phyloP scores from a whole-genome alignment of 139 green algal genomes.

The Raphidocelis subcapitata region DNA sequence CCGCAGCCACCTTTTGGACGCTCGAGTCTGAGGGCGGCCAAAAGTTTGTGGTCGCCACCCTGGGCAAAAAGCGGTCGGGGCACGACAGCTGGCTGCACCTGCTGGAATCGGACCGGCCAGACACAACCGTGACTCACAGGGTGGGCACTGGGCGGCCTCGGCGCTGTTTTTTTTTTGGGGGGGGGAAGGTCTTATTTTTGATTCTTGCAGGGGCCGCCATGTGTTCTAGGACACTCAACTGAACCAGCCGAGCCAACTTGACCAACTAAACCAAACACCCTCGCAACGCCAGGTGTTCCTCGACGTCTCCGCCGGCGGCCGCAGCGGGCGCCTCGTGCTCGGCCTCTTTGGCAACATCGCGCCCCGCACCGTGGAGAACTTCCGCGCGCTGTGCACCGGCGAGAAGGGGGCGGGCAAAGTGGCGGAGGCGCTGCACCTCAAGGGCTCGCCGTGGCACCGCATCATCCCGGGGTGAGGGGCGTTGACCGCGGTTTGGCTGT shows the following conservation, averaged over 20 bases:
- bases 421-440: conserved; percentile 76
- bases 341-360: conserved; percentile 81
- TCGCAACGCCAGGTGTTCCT: conserved; percentile 44
- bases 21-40: conserved; percentile 33
- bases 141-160: conserved; percentile 7
- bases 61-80: conserved; percentile 43
- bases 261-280: not conserved
- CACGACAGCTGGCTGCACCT: conserved; percentile 44
- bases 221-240: too few species aligned
- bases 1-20: conserved; percentile 41
- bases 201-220: not conserved
- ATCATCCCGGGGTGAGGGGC: conserved; percentile 87
- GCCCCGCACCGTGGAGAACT: conserved; percentile 80
- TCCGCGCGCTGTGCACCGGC: conserved; percentile 47
- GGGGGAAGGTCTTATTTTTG: not conserved
- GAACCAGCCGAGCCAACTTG: too few species aligned
- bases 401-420: conserved; percentile 74
- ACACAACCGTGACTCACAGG: conserved; percentile 40
- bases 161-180: not conserved
- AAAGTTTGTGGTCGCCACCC: conserved; percentile 33
- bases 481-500: not conserved
- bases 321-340: conserved; percentile 67
- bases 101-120: conserved; percentile 38
- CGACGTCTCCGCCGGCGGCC: conserved; percentile 37
- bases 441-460: conserved; percentile 74